A percentile compares a stretch with the other conserved stretches of the same genome.
These are phyloP conservation scores for Trichosanthes cucumerina DNA, from an alignment of 306 rosid genomes.

Conservation along the genomic window DNA sequence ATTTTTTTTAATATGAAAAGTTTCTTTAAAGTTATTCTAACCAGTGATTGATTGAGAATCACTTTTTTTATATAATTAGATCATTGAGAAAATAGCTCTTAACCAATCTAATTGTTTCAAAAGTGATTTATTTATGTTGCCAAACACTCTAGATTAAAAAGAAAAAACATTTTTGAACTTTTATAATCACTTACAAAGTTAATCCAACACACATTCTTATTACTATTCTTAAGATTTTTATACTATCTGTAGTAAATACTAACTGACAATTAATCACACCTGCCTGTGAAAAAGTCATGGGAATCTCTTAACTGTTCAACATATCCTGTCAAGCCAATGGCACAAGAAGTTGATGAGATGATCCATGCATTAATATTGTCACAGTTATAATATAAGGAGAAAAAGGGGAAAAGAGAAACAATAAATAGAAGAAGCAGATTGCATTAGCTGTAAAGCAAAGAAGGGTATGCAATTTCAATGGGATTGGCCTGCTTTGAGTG, in stretches of 20 bases:
- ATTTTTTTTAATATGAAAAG: too few species aligned
- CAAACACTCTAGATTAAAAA: too few species aligned
- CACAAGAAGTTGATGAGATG: constrained; percentile 10
- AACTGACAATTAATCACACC: constrained; percentile 29
- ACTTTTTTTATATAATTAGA: too few species aligned
- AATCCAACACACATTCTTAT: too few species aligned
- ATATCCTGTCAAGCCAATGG: constrained; percentile 39
- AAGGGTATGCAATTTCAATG: not conserved
- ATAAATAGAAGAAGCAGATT: not conserved
- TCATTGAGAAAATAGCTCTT: too few species aligned
- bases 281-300: constrained; percentile 68
- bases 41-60: too few species aligned
- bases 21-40: too few species aligned
- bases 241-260: not conserved
- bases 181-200: too few species aligned
- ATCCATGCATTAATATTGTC: not conserved
- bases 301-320: constrained; percentile 53
- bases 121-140: too few species aligned
- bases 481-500: not conserved
- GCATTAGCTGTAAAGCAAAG: not conserved
- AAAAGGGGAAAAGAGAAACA: not conserved
- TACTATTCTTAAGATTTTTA: not conserved
- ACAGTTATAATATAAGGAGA: not conserved
- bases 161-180: too few species aligned
- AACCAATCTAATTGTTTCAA: too few species aligned